Evolutionary conservation across 192 early-diverging fungal species (phyloP), one percentile per base, ranked within the genome.

Genomic region (Coemansia guatemalensis): DNA sequence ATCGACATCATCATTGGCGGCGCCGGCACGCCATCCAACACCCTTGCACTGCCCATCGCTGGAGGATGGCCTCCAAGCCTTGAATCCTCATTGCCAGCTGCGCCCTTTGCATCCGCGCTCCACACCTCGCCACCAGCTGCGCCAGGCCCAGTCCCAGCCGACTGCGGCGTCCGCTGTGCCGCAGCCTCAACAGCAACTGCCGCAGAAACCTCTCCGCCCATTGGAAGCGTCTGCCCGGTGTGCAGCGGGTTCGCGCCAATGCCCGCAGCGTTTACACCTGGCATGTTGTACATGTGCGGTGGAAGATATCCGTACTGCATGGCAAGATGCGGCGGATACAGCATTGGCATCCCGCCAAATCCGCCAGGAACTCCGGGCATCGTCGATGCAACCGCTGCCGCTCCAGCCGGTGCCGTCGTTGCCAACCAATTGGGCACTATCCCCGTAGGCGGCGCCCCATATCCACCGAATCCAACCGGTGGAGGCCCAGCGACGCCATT

Each of bases 271-370:
- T 63, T 66, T 44, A 70, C 62, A 3, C 60, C 54, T 2, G 60
- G 67, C 67, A 79, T 69, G 2, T 62, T 62, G 32, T 71, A 74
- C 71, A 80, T 80, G 39, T 71, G 77, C n/a, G 77, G 71, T 17
- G 68, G 71, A n/a, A 74, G 30, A 48, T 65, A 80, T 6, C 71
- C 77, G 52, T 62, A 74, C 62, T 70, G 71, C 71, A 80, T 80
- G 3, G 71, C 65, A 27, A 80, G 30, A 27, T 69, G 77, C 9
- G 74, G 71, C 41, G 65, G 62, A 30, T 67, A 80, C 24, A 68
- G 77, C 71, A 80, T 33, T 6, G 77, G 77, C 71, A 80, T 56
- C 21, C 62, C 55, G 0, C 77, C 77, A 35, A 65, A 80, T 30
- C 66, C 61, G 24, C 75, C 63, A 6, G 68, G 64, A 12, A 59